Base-by-base conservation (phyloP, 371 early-diverging fungal genomes). In the Coemansia sp. region DNA sequence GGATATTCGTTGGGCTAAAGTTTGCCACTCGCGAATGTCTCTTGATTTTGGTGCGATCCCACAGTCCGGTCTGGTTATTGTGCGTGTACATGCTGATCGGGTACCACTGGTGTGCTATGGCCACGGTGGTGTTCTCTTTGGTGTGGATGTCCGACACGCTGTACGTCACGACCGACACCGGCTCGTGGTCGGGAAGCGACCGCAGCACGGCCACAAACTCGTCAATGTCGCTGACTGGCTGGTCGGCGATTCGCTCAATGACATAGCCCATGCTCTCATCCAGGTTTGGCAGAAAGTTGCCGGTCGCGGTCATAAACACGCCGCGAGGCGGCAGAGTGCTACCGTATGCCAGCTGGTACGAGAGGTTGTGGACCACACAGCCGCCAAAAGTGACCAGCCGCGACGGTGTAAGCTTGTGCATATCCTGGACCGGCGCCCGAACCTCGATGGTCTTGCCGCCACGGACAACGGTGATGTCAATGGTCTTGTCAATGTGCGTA, bases 321-420 rank as follows among this genome's bases (percentile, higher is more conserved):
- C 94, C 95, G 2, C 82, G 77, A 7, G 85, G 82, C 3, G 91
- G 87, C 14, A 90, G 79, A 16, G 83, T 82, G 68, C 87, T 91
- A 5, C 85, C 83, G 49, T 87, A 83, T 0, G 94, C 95, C 43
- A 93, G 82, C 76, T 94, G 94, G 74, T 92, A 94, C 16, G 90
- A 89, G 5, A 94, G 68, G 59, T 93, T 86, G 75, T 94, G 88
- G 38, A 94, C 77, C 24, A 88, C 83, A 12, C 86, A 88, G 18
- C 94, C 95, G 34, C 95, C 94, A 46, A 92, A 81, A 54, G 91
- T 89, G 10, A 95, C 78, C 58, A 82, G 87, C 2, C 81, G 79
- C 55, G 81, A 75, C 0, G 91, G 91, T 8, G 88, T 87, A 43
- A 87, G 82, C 5, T 76, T 54, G 75, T 94, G 92, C 50, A 95